phyloP scores from a whole-genome alignment of 2,329 filamentous ascomycete genomes.

The Clonostachys byssicola region DNA sequence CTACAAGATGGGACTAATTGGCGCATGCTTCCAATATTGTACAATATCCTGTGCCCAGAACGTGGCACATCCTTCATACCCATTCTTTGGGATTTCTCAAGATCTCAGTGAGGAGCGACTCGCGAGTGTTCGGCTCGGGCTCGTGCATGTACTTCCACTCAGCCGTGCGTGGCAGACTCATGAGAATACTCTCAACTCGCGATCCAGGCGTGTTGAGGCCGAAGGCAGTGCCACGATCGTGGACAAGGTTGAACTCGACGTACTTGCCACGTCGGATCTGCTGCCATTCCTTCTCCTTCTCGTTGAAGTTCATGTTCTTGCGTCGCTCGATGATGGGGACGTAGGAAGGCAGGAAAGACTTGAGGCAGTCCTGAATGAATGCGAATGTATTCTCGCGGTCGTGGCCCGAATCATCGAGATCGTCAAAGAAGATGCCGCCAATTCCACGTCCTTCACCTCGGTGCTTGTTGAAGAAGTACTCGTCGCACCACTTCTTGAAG shows the following conservation, averaged over 20 bases:
- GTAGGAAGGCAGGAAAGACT: constrained; percentile 86
- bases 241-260: constrained; percentile 97
- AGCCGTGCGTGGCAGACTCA: constrained; percentile 92
- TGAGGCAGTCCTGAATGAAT: constrained; percentile 81
- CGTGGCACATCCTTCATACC: constrained; percentile 35
- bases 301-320: constrained; percentile 88
- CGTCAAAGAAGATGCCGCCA: constrained; percentile 98
- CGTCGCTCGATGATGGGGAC: constrained; percentile 82
- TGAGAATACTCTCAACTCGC: constrained; percentile 92
- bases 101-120: constrained; percentile 76
- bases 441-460: constrained; percentile 81
- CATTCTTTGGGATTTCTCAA: constrained; percentile 62
- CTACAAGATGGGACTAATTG: neutral
- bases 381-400: constrained; percentile 87
- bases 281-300: constrained; percentile 91
- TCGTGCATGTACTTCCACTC: constrained; percentile 96
- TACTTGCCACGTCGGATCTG: constrained; percentile 92
- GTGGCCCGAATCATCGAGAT: constrained; percentile 82
- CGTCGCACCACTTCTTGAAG: constrained; percentile 98
- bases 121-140: constrained; percentile 68
- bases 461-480: constrained; percentile 95
- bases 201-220: constrained; percentile 89
- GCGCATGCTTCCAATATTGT: neutral
- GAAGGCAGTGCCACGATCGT: constrained; percentile 93
- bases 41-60: too few species aligned